Evolutionary conservation across 345 rosid species (phyloP).

Genomic region (Turritis glabra): DNA sequence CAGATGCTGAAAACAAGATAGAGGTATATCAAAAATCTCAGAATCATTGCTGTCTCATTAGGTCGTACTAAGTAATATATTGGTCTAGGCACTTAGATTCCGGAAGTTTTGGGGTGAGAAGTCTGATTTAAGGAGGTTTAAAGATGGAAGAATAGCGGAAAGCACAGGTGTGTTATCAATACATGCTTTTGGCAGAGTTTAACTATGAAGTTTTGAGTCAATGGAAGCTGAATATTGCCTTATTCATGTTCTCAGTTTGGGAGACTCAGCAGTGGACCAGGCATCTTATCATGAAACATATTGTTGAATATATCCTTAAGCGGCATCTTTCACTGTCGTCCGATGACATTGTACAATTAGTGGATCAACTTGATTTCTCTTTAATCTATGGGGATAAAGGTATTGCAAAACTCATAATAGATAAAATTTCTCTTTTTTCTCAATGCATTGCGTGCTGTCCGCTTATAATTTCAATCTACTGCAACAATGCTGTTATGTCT

Average conservation of each 20-base stretch:
- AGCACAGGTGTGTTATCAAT: constrained; percentile 65
- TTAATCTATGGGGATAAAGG: constrained; percentile 70
- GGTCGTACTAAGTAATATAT: constrained; percentile 6
- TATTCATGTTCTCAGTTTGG: constrained; percentile 60
- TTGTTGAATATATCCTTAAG: constrained; percentile 58
- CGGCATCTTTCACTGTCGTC: constrained; percentile 67
- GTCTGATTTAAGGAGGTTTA: constrained; percentile 89
- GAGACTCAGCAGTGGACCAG: constrained; percentile 64
- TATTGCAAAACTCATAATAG: constrained; percentile 20
- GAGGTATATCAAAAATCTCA: constrained; percentile 51
- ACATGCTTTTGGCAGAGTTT: constrained; percentile 19
- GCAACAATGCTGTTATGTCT: constrained; percentile 15
- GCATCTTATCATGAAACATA: constrained; percentile 81
- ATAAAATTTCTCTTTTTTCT: background rate
- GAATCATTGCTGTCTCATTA: constrained; percentile 13
- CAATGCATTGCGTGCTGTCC: background rate
- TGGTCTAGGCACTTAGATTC: constrained; percentile 63
- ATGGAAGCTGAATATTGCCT: constrained; percentile 27
- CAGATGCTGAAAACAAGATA: constrained; percentile 84
- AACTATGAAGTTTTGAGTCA: constrained; percentile 15
- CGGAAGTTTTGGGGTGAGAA: constrained; percentile 88
- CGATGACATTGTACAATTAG: constrained; percentile 57
- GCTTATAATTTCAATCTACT: background rate
- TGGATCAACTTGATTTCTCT: constrained; percentile 92
- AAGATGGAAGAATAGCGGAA: constrained; percentile 94